Base-by-base conservation (phyloP, 2,329 filamentous ascomycete genomes). In the Colletotrichum sp. region DNA sequence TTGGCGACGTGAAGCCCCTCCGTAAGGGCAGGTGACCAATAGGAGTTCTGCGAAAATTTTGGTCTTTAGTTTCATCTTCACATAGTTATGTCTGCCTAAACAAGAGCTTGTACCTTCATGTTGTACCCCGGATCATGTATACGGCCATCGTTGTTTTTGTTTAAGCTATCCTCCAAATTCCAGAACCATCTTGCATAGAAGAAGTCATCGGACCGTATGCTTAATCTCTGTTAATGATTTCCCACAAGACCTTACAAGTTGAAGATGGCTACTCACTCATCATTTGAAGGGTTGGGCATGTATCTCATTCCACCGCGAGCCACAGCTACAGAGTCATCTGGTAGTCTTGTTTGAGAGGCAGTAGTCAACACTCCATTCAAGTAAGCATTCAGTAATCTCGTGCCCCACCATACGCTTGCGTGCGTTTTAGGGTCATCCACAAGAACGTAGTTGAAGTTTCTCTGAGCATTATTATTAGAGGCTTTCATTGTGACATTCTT, bases 1-100 rank as follows among this genome's bases (percentile, higher is more conserved):
- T 67, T 67, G 19, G 64, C 64, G 7, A 28, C n/a, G 27, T 67
- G 64, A 15, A 67, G 64, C 22, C 36, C 64, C 15, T 67, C 64
- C 22, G 63, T 66, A 27, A 66, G 28, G 8, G 63, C 15, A 22
- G 63, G 36, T n/a, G 63, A 66, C 32, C 32, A 15, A 25, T 39
- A 22, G 16, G n/a, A 66, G 12, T 34, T 25, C 63, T 66, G 25
- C 11, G 22, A 19, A n/a, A 55, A 25, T 13, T 1, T 55, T 55
- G 22, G n/a, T 55, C n/a, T 22, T 55, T 13, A 34, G 32, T 1
- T 34, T 34, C 6, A 34, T 34, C 32, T 34, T 34, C 32, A 34
- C 32, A 1, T 34, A 34, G 32, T 34, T 34, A 7, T 34, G 13
- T 34, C 32, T 34, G 32, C 32, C 15, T 13, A 6, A 34, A 34